A percentile compares a stretch with the other conserved stretches of the same genome.
Evolutionary conservation across 2,329 filamentous ascomycete genomes (phyloP).

Genomic region (Dactylellina parvicollis): DNA sequence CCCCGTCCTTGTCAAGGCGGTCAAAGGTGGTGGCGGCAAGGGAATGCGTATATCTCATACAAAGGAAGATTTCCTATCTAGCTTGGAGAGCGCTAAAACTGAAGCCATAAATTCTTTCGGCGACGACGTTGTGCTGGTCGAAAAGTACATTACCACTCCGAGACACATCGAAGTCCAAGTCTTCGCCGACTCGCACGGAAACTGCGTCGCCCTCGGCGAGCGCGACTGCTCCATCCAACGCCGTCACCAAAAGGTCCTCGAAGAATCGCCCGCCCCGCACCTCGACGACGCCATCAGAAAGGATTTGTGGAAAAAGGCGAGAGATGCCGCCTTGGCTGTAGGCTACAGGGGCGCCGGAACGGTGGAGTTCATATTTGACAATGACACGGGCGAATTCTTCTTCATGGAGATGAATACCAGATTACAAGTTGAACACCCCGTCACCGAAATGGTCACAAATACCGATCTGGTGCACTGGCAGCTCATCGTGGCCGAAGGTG

Average conservation of each 20-base stretch:
- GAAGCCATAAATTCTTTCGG: conserved; percentile 83
- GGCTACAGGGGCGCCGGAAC: conserved; percentile 91
- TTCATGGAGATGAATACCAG: conserved; percentile 84
- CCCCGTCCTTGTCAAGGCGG: conserved; percentile 81
- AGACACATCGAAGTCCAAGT: conserved; percentile 91
- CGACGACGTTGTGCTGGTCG: conserved; percentile 83
- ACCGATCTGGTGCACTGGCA: conserved; percentile 94
- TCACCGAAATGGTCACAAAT: conserved; percentile 81
- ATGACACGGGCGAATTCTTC: conserved; percentile 81
- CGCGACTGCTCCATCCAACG: conserved; percentile 88
- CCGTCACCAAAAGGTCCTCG: conserved; percentile 88
- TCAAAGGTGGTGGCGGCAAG: conserved; percentile 83
- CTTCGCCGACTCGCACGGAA: conserved; percentile 82
- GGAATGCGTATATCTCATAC: conserved; percentile 79
- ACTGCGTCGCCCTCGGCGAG: conserved; percentile 85
- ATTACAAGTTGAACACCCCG: conserved; percentile 95
- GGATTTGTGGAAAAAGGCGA: conserved; percentile 73
- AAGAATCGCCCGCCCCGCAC: conserved; percentile 83
- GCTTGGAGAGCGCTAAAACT: conserved; percentile 76
- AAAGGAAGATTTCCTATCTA: conserved; percentile 74
- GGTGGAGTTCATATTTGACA: conserved; percentile 89
- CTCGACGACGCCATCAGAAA: conserved; percentile 69
- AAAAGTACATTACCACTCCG: conserved; percentile 80
- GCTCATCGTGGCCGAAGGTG: conserved; percentile 81
- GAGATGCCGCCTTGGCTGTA: conserved; percentile 76